These are phyloP conservation scores for Sporisorium scitamineum DNA, from an alignment of 1,284 basidiomycete species.

Conservation along the genomic window DNA sequence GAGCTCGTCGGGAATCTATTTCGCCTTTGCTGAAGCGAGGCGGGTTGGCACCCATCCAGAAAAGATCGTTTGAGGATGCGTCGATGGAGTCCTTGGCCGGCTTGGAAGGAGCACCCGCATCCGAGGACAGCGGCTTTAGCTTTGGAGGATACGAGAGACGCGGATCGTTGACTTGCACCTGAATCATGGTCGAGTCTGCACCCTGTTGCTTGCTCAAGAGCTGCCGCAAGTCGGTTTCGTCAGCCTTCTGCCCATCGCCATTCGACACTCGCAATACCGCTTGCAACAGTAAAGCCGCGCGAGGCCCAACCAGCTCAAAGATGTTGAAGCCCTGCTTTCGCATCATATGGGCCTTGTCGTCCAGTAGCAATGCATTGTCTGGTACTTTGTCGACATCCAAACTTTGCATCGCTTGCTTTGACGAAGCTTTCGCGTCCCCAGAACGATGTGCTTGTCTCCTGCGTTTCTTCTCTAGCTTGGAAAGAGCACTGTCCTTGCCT, in stretches of 20 bases:
- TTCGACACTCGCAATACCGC: conserved; percentile 46
- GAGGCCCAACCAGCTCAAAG: conserved; percentile 61
- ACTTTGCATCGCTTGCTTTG: background rate
- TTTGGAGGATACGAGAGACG: conserved; percentile 59
- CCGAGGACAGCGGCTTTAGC: conserved; percentile 17
- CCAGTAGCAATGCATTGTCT: background rate
- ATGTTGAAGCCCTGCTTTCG: conserved; percentile 59
- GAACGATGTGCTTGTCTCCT: conserved; percentile 12
- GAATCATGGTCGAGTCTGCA: conserved; percentile 5
- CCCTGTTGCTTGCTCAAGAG: conserved; percentile 6
- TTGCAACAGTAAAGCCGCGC: conserved; percentile 43
- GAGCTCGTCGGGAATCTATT: conserved; percentile 60
- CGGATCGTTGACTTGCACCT: conserved; percentile 59
- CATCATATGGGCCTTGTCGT: conserved; percentile 16
- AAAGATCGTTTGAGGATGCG: conserved; percentile 15
- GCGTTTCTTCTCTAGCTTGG: conserved; percentile 35
- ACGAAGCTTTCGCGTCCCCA: background rate
- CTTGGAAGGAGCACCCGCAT: background rate
- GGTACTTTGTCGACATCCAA: background rate
- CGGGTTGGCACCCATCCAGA: conserved; percentile 25
- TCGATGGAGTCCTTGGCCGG: background rate
- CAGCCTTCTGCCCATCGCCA: background rate
- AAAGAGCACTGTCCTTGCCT: conserved; percentile 37
- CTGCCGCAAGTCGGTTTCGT: background rate
- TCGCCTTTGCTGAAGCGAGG: conserved; percentile 61